These are phyloP conservation scores for Zygoascus bituminiphila DNA, from an alignment of 805 yeast species.

Conservation along the genomic window DNA sequence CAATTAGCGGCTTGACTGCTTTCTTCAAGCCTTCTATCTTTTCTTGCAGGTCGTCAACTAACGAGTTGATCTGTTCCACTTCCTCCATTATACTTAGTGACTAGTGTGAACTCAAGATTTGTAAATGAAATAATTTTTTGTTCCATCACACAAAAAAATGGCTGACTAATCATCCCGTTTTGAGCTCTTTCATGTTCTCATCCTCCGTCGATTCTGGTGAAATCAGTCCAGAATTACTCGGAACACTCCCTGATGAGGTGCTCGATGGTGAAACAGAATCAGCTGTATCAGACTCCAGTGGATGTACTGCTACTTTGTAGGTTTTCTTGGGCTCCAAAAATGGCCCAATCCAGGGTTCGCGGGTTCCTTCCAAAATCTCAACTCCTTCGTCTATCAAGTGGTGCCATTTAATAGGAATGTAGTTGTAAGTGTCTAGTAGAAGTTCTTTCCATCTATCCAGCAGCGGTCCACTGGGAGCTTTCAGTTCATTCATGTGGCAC, in stretches of 20 bases:
- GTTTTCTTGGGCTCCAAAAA: not conserved
- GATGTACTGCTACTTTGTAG: too few species aligned
- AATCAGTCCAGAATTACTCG: too few species aligned
- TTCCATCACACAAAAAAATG: too few species aligned
- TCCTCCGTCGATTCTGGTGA: not conserved
- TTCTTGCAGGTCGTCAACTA: slow-evolving; percentile 15
- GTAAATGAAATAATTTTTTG: too few species aligned
- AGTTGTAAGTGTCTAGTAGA: not conserved
- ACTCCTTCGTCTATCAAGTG: not conserved
- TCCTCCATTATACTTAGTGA: slow-evolving; percentile 15
- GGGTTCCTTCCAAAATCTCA: not conserved
- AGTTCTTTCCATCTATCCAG: not conserved
- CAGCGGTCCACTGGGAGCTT: not conserved
- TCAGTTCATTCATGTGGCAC: not conserved
- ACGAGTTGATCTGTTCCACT: slow-evolving; percentile 11
- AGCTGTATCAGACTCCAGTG: too few species aligned
- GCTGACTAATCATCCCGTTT: too few species aligned
- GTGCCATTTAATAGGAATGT: not conserved
- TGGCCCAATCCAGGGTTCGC: not conserved
- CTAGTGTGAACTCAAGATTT: too few species aligned
- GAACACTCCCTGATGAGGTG: too few species aligned
- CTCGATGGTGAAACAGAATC: too few species aligned
- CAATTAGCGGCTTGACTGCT: slow-evolving; percentile 13
- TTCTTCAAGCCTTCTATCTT: slow-evolving; percentile 14
- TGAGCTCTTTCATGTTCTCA: not conserved